Percentiles rank a stretch among this genome's conserved stretches.
phyloP scores from a whole-genome alignment of 805 yeast species.

The Suhomyces sp. region DNA sequence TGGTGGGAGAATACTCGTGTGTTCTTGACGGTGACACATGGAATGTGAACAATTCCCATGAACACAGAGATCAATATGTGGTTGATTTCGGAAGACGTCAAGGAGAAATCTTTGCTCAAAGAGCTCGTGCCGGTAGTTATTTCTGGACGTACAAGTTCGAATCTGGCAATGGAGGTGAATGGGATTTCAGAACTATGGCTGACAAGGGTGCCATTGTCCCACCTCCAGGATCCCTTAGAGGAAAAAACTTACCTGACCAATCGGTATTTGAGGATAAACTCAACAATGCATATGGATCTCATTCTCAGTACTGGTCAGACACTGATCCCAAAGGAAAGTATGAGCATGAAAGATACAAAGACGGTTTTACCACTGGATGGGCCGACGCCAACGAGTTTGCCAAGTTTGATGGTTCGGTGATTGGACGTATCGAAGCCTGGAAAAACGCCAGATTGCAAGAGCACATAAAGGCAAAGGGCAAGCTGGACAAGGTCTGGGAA shows the following conservation, averaged over 20 bases:
- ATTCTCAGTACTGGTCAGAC: conserved; percentile 66
- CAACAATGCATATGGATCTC: conserved; percentile 42
- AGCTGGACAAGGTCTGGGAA: conserved; percentile 69
- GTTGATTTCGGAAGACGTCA: conserved; percentile 62
- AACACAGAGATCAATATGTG: conserved; percentile 54
- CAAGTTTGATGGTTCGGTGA: conserved; percentile 60
- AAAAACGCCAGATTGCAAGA: conserved; percentile 57
- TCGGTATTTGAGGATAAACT: conserved; percentile 41
- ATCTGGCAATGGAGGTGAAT: conserved; percentile 91
- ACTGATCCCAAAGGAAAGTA: conserved; percentile 57
- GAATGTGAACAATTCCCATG: conserved; percentile 48
- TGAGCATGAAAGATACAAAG: conserved; percentile 80
- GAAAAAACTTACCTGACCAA: conserved; percentile 37
- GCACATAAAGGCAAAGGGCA: conserved; percentile 58
- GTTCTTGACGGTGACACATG: conserved; percentile 78
- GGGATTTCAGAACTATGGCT: conserved; percentile 85
- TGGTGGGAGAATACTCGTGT: conserved; percentile 90
- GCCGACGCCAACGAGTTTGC: conserved; percentile 69
- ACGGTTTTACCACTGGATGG: conserved; percentile 78
- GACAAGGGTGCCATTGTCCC: conserved; percentile 50
- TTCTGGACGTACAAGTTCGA: conserved; percentile 92
- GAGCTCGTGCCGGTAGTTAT: conserved; percentile 69
- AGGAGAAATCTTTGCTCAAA: conserved; percentile 42
- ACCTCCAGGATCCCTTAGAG: conserved; percentile 20
- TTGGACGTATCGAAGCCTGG: conserved; percentile 80